Evolutionary conservation across 2,329 filamentous ascomycete genomes (phyloP).

Genomic region (Dothideomycetidae sp.): DNA sequence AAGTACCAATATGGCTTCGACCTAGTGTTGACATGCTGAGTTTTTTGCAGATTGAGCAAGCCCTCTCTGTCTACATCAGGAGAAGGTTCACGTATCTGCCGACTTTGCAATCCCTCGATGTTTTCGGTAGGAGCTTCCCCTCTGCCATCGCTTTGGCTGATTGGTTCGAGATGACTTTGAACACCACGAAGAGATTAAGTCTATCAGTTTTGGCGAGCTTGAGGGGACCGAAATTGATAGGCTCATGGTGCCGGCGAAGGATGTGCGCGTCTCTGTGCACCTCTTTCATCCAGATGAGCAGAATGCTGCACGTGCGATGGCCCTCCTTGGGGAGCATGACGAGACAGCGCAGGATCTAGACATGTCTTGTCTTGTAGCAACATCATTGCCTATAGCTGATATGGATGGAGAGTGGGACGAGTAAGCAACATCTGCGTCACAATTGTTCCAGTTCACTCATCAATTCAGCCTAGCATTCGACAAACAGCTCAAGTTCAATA

Average conservation of each 20-base stretch:
- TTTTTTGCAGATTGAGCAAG: too few species aligned
- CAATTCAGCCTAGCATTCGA: neutral
- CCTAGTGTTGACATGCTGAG: too few species aligned
- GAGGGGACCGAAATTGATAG: neutral
- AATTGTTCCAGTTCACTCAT: neutral
- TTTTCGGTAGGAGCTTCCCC: neutral
- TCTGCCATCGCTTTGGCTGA: neutral
- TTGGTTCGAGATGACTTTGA: slow-evolving; percentile 1
- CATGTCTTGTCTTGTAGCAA: too few species aligned
- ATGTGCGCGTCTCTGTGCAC: too few species aligned
- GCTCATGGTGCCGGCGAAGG: too few species aligned
- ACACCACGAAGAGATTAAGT: neutral
- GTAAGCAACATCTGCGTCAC: neutral
- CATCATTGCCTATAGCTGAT: too few species aligned
- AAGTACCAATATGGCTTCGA: too few species aligned
- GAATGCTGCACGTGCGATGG: too few species aligned
- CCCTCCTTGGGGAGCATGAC: neutral
- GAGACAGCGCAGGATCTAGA: neutral
- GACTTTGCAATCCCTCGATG: neutral
- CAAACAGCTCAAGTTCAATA: neutral
- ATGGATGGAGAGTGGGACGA: neutral
- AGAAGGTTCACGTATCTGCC: neutral
- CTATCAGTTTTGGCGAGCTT: neutral
- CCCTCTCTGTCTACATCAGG: neutral
- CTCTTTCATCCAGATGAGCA: too few species aligned